Conservation (phyloP, 345 rosid genomes). For the Nephelium lappaceum region DNA sequence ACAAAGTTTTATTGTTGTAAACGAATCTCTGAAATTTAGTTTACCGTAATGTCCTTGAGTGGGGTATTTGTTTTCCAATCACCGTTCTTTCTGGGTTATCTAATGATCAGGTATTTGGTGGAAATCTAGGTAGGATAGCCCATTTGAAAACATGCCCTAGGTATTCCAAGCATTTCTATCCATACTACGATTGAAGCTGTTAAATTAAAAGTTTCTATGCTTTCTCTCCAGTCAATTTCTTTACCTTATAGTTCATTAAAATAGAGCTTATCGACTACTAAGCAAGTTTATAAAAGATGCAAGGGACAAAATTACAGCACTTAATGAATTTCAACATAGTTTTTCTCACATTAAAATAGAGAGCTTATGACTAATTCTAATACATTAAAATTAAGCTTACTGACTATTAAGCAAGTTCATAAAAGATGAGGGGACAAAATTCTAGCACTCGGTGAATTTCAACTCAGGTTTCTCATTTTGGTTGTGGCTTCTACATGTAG, state of each 20-base stretch:
- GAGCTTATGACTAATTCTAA: too few relatives aligned
- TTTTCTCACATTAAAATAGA: too few relatives aligned
- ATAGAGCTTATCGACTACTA: neutral
- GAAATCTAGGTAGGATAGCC: neutral
- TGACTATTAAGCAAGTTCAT: too few relatives aligned
- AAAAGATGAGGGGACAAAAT: too few relatives aligned
- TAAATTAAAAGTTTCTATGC: neutral
- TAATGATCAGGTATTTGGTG: neutral
- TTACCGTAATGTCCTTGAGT: neutral
- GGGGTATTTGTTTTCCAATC: neutral
- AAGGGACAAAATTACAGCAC: neutral
- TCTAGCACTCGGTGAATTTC: too few relatives aligned
- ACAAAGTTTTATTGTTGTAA: neutral
- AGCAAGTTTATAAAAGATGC: neutral
- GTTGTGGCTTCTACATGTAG: neutral
- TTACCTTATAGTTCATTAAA: neutral
- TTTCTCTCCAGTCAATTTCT: neutral
- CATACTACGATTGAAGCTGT: neutral
- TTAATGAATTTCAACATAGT: neutral
- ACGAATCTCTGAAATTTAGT: neutral
- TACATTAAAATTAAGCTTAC: too few relatives aligned
- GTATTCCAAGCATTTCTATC: neutral
- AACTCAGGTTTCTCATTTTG: neutral
- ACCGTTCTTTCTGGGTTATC: neutral
- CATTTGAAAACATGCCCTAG: neutral